A percentile compares a stretch with the other conserved stretches of the same genome.
These are phyloP conservation scores for Lentinula sp. DNA, from an alignment of 768 basidiomycete genomes.

Conservation along the genomic window DNA sequence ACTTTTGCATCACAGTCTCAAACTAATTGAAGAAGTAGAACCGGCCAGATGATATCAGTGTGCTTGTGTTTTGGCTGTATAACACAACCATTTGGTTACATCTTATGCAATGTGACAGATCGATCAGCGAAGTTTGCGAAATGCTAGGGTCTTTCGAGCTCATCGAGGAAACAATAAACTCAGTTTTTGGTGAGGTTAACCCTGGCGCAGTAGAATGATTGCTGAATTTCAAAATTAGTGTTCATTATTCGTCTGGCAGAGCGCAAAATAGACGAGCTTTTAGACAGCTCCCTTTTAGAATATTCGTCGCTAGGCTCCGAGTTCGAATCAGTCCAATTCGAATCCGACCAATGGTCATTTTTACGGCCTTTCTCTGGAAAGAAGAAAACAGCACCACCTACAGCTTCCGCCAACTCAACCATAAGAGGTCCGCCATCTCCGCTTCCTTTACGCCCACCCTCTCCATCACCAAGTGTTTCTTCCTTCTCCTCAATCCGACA, in stretches of 20 bases:
- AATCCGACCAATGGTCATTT: constrained; percentile 89
- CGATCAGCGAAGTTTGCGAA: constrained; percentile 75
- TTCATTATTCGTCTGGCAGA: constrained; percentile 94
- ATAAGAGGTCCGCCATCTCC: constrained; percentile 17
- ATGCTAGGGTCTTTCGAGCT: constrained; percentile 79
- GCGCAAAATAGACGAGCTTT: constrained; percentile 76
- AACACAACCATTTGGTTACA: constrained; percentile 90
- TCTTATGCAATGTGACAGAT: constrained; percentile 79
- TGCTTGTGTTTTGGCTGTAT: constrained; percentile 91
- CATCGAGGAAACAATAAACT: constrained; percentile 89
- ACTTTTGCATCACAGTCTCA: background rate
- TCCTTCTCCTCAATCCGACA: constrained; percentile 66
- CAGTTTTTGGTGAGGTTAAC: constrained; percentile 71
- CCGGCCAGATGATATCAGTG: constrained; percentile 78
- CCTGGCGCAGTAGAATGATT: background rate
- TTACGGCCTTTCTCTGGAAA: constrained; percentile 66
- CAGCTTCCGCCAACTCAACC: constrained; percentile 9
- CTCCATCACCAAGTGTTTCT: constrained; percentile 45
- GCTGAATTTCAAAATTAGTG: constrained; percentile 38
- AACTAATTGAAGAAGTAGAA: constrained; percentile 39
- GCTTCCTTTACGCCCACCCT: constrained; percentile 27
- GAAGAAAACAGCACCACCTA: constrained; percentile 37
- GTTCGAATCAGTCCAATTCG: constrained; percentile 82
- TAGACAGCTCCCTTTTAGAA: constrained; percentile 81
- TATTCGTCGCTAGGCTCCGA: constrained; percentile 72